Base-by-base conservation (phyloP, 2,329 filamentous ascomycete genomes). In the Colletotrichum higginsianum region DNA sequence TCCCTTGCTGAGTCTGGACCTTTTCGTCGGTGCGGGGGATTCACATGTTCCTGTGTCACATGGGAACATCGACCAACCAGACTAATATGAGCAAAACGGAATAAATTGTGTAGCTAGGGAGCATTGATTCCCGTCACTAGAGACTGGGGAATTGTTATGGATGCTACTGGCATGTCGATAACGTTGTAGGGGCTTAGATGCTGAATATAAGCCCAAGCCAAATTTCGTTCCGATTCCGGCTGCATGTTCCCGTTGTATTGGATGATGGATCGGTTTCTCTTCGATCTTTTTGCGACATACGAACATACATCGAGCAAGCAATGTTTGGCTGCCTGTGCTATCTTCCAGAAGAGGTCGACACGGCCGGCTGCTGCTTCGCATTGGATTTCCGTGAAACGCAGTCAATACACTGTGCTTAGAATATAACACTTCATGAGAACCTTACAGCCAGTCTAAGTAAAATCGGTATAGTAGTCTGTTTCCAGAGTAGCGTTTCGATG, bases 21-120 rank as follows among this genome's bases (percentile, higher is more conserved):
- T 72, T 73, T 73, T 60, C 71, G 71, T 64, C 63, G 71, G 71
- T 73, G 71, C 71, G 71, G 50, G 71, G 71, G 71, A 73, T 73
- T 63, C 57, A 6, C 50, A 44, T 72, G 68, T 42, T 64, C 49
- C 42, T 38, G 11, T 11, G 9, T 9, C 35, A 38, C 8, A 38
- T n/a, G 23, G 18, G 30, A 56, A 52, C 67, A 72, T 58, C 77
- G 75, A 66, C 74, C 74, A 78, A 80, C 53, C 71, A 71, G 71
- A 71, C 26, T 38, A 38, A 42, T 12, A 21, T 42, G 53, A 42
- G 38, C 16, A 12, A 18, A 42, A n/a, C 5, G 13, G 35, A 30
- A 11, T 35, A 26, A 13, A 42, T 8, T 8, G 42, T 23, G 7
- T 26, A 42, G n/a, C n/a, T 42, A 16, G 12, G n/a, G 18, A 18